phyloP scores from a whole-genome alignment of 768 basidiomycete species.

The Trametes gibbosa region DNA sequence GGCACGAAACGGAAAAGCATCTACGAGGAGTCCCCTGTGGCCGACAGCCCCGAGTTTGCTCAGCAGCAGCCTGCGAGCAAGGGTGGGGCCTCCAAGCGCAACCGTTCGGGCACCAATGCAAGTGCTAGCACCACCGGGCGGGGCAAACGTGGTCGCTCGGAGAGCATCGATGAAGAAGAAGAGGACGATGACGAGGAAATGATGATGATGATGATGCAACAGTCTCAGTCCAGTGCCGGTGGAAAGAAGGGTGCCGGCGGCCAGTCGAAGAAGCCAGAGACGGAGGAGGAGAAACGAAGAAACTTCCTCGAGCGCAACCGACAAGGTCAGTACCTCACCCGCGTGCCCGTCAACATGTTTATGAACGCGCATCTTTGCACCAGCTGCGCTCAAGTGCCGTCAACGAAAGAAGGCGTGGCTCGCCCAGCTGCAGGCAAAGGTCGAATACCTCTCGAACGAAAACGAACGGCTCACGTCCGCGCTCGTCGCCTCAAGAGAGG shows the following conservation, averaged over 20 bases:
- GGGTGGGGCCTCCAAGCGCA: slow-evolving; percentile 32
- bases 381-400: slow-evolving; percentile 97
- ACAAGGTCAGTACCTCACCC: slow-evolving; percentile 63
- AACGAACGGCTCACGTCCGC: slow-evolving; percentile 91
- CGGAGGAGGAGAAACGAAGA: slow-evolving; percentile 95
- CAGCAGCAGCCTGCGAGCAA: slow-evolving; percentile 6
- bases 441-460: slow-evolving; percentile 88
- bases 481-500: slow-evolving; percentile 85
- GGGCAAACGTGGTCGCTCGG: slow-evolving; percentile 27
- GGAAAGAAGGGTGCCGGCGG: slow-evolving; percentile 29
- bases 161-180: slow-evolving; percentile 33
- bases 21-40: slow-evolving; percentile 32
- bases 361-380: slow-evolving; percentile 8
- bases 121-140: slow-evolving; percentile 6
- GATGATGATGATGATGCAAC: slow-evolving; percentile 20
- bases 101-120: slow-evolving; percentile 36
- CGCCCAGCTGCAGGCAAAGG: slow-evolving; percentile 85
- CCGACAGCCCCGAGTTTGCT: slow-evolving; percentile 15
- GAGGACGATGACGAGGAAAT: slow-evolving; percentile 30
- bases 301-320: slow-evolving; percentile 97
- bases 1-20: slow-evolving; percentile 73
- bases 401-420: slow-evolving; percentile 99
- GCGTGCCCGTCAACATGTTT: not conserved
- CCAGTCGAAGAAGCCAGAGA: slow-evolving; percentile 76
- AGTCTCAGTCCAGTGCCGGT: not conserved